A percentile compares a stretch with the other conserved stretches of the same genome.
Evolutionary conservation across 345 rosid genomes (phyloP).

Genomic region (Raphanus sativus): DNA sequence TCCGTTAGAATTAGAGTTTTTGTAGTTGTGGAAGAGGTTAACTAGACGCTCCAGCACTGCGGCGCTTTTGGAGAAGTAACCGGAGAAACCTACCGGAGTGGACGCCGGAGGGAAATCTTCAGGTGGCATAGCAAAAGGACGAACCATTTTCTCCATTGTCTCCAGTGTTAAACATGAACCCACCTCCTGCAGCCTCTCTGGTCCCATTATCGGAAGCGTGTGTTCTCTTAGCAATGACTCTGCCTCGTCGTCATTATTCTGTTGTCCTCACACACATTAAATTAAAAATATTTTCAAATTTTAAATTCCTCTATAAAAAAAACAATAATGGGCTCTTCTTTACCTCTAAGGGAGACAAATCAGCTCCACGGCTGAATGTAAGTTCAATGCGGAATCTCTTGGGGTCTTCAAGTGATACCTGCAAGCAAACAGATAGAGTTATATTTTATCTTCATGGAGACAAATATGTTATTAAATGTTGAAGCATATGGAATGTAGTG

Average conservation of each 20-base stretch:
- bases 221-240: slow-evolving; percentile 87
- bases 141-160: slow-evolving; percentile 92
- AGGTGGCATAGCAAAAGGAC: slow-evolving; percentile 94
- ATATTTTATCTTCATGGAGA: background rate
- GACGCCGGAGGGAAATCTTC: slow-evolving; percentile 98
- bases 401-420: slow-evolving; percentile 84
- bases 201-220: slow-evolving; percentile 96
- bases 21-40: slow-evolving; percentile 74
- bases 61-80: slow-evolving; percentile 94
- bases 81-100: slow-evolving; percentile 90
- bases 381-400: slow-evolving; percentile 88
- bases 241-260: slow-evolving; percentile 70
- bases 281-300: background rate
- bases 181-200: slow-evolving; percentile 94
- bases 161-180: slow-evolving; percentile 85
- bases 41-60: slow-evolving; percentile 82
- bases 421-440: background rate
- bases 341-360: slow-evolving; percentile 94
- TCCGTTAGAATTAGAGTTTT: slow-evolving; percentile 48
- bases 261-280: slow-evolving; percentile 1
- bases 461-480: background rate
- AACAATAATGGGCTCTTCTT: background rate
- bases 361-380: slow-evolving; percentile 98
- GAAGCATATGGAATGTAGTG: background rate
- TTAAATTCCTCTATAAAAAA: background rate